These are phyloP conservation scores for Xylaria curta DNA, from an alignment of 495 filamentous ascomycete genomes.

Conservation along the genomic window DNA sequence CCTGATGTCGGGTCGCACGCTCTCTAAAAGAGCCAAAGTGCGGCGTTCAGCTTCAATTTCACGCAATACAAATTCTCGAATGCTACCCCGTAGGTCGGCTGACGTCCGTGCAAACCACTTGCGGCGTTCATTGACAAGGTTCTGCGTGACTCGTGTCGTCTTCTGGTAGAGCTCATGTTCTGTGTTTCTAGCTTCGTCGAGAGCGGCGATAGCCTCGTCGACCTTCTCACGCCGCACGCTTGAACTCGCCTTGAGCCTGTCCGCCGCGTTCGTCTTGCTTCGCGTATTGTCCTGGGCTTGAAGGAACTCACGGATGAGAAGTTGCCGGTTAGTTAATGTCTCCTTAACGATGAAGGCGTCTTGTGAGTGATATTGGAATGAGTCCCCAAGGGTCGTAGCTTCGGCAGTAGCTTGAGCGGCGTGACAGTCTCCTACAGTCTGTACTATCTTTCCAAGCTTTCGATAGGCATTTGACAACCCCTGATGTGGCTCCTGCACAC, in stretches of 20 bases:
- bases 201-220: constrained; percentile 87
- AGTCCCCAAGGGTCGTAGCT: constrained; percentile 92
- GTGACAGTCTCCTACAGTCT: constrained; percentile 91
- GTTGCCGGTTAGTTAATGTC: constrained; percentile 96
- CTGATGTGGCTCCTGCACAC: constrained; percentile 85
- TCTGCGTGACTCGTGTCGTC: constrained; percentile 84
- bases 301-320: constrained; percentile 91
- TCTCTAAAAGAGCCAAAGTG: constrained; percentile 89
- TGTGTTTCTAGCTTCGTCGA: constrained; percentile 82
- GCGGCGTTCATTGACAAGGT: constrained; percentile 85
- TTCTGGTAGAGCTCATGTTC: constrained; percentile 83
- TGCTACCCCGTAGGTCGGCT: constrained; percentile 74
- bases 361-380: constrained; percentile 91
- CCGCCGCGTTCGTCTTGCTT: constrained; percentile 80
- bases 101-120: constrained; percentile 91
- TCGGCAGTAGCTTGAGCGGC: constrained; percentile 98
- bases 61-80: constrained; percentile 91
- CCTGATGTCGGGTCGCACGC: constrained; percentile 88
- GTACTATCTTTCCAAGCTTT: constrained; percentile 91
- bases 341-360: constrained; percentile 99
- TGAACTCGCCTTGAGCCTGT: constrained; percentile 82
- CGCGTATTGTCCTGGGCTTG: constrained; percentile 83
- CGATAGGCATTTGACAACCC: constrained; percentile 89
- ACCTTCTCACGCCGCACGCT: constrained; percentile 91
- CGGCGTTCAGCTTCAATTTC: constrained; percentile 96